Evolutionary conservation across 805 yeast species (phyloP).

Genomic region (Candida quercuum): DNA sequence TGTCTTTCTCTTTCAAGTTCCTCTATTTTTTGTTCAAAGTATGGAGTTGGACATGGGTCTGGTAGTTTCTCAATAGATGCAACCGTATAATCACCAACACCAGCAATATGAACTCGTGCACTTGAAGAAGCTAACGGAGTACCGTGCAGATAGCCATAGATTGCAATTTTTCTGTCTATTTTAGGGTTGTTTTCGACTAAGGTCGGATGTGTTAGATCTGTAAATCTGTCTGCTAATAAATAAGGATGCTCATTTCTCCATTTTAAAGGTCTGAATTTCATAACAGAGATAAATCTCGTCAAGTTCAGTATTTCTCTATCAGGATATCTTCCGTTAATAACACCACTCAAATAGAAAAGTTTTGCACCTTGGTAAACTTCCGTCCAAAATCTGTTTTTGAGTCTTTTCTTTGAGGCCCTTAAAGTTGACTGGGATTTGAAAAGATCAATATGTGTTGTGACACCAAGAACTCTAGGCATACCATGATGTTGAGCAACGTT

Average conservation of each 20-base stretch:
- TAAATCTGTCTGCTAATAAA: slow-evolving; percentile 81
- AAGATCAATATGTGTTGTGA: slow-evolving; percentile 91
- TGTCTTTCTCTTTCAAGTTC: slow-evolving; percentile 71
- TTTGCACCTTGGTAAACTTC: slow-evolving; percentile 99
- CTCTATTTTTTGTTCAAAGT: slow-evolving; percentile 77
- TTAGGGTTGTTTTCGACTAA: slow-evolving; percentile 72
- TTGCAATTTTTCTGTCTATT: slow-evolving; percentile 81
- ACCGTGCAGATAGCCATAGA: slow-evolving; percentile 94
- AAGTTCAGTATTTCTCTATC: slow-evolving; percentile 92
- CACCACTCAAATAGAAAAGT: slow-evolving; percentile 89
- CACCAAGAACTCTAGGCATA: slow-evolving; percentile 95
- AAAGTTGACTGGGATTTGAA: slow-evolving; percentile 87
- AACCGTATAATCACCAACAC: slow-evolving; percentile 85
- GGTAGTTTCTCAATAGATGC: slow-evolving; percentile 82
- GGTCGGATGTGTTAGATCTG: slow-evolving; percentile 92
- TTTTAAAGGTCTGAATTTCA: slow-evolving; percentile 98
- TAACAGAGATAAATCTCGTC: slow-evolving; percentile 88
- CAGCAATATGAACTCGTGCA: slow-evolving; percentile 88
- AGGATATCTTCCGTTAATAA: slow-evolving; percentile 94
- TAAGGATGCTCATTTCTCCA: slow-evolving; percentile 99
- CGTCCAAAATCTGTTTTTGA: slow-evolving; percentile 96
- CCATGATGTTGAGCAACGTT: slow-evolving; percentile 98
- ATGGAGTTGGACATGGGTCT: slow-evolving; percentile 99
- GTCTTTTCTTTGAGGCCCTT: slow-evolving; percentile 84
- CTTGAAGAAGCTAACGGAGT: slow-evolving; percentile 67